Percentiles rank a stretch among this genome's conserved stretches.
Conservation (phyloP, 2,329 filamentous ascomycete species). For the Penicillium janthinellum region DNA sequence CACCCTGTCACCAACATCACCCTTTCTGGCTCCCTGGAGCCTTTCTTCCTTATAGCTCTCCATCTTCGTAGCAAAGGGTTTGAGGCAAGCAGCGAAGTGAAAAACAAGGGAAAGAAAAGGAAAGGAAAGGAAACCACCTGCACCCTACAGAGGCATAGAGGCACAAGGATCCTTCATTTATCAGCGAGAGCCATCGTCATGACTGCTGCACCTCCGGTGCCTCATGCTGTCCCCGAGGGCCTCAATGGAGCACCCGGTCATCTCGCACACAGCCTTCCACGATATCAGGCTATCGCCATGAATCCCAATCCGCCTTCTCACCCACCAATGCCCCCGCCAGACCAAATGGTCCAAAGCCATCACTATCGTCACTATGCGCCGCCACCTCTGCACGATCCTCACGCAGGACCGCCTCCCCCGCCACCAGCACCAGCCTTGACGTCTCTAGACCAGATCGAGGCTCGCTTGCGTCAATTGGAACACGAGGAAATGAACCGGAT, state of each 20-base stretch:
- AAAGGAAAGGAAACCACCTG: neutral
- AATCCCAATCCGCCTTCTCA: constrained; percentile 40
- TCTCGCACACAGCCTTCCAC: constrained; percentile 37
- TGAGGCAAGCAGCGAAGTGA: neutral
- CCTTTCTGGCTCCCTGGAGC: neutral
- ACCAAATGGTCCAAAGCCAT: constrained; percentile 37
- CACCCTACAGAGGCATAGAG: neutral
- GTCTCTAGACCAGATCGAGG: constrained; percentile 43
- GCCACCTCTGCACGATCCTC: constrained; percentile 34
- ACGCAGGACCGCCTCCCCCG: constrained; percentile 25
- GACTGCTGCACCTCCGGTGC: constrained; percentile 41
- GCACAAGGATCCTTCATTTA: neutral
- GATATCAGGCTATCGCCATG: constrained; percentile 46
- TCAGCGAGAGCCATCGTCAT: constrained; percentile 26
- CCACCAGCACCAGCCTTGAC: constrained; percentile 27
- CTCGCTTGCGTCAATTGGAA: constrained; percentile 42
- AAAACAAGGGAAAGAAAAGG: neutral
- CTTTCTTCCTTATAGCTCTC: neutral
- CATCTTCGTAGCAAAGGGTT: constrained; percentile 1
- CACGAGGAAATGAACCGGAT: constrained; percentile 44
- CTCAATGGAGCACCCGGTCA: constrained; percentile 33
- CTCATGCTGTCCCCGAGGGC: constrained; percentile 36
- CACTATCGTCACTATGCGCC: constrained; percentile 37
- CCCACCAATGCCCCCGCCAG: constrained; percentile 33
- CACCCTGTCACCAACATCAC: neutral